Percentiles rank a stretch among this genome's conserved stretches.
phyloP scores from a whole-genome alignment of 1,139 yeast genomes.

The Pichia sp. region DNA sequence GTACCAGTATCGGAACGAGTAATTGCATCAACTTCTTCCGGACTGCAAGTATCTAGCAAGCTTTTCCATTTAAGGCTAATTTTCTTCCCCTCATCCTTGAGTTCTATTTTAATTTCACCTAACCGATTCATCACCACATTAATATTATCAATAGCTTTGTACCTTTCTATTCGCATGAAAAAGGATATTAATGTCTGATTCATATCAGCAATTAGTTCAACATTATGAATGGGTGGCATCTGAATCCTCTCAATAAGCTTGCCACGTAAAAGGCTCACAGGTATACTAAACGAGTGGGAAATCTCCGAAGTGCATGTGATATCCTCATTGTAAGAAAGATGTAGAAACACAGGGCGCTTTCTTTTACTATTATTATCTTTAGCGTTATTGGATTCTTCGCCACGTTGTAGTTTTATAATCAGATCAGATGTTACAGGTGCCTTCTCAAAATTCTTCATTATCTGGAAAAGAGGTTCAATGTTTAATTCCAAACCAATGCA shows the following conservation, averaged over 20 bases:
- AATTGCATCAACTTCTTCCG: constrained; percentile 11
- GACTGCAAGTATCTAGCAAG: constrained; percentile 24
- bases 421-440: constrained; percentile 46
- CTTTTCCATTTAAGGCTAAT: constrained; percentile 59
- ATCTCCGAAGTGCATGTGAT: constrained; percentile 35
- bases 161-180: constrained; percentile 54
- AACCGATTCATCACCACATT: constrained; percentile 31
- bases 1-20: background rate
- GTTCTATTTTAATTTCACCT: constrained; percentile 43
- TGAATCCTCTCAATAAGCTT: constrained; percentile 2
- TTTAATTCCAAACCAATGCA: constrained; percentile 53
- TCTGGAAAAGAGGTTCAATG: constrained; percentile 50
- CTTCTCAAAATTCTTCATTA: constrained; percentile 50
- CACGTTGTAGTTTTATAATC: constrained; percentile 49
- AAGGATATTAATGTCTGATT: constrained; percentile 45
- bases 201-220: constrained; percentile 30
- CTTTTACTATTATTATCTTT: constrained; percentile 35
- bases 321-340: constrained; percentile 44
- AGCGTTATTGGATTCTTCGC: constrained; percentile 32
- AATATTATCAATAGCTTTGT: constrained; percentile 38
- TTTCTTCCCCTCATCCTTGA: constrained; percentile 52
- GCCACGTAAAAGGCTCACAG: constrained; percentile 40
- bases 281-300: constrained; percentile 57
- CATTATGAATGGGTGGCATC: constrained; percentile 7
- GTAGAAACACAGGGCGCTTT: constrained; percentile 32